Evolutionary conservation across 352 stramenopile genomes (phyloP).

Genomic region (Phytophthora kernoviae): DNA sequence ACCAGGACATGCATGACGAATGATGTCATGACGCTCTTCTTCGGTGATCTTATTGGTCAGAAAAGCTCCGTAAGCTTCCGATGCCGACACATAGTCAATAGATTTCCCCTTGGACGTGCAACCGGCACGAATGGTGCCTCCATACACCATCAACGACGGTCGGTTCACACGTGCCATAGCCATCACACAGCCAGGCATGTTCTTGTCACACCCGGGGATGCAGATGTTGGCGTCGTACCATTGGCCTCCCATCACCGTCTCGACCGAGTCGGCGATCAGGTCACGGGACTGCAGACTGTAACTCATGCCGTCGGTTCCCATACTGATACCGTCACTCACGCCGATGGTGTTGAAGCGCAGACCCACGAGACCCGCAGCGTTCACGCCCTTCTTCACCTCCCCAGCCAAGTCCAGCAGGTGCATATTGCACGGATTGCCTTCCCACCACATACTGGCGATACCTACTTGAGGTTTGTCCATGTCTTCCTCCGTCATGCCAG

Average conservation of each 20-base stretch:
- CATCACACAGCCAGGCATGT: slow-evolving; percentile 99
- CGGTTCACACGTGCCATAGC: slow-evolving; percentile 98
- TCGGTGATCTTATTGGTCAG: slow-evolving; percentile 94
- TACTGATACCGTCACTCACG: slow-evolving; percentile 97
- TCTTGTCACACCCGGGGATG: slow-evolving; percentile 99
- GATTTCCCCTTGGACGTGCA: slow-evolving; percentile 87
- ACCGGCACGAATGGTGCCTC: slow-evolving; percentile 96
- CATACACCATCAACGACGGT: slow-evolving; percentile 98
- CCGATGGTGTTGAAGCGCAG: slow-evolving; percentile 99
- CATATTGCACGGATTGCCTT: slow-evolving; percentile 99
- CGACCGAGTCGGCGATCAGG: slow-evolving; percentile 99
- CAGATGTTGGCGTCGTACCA: slow-evolving; percentile 99
- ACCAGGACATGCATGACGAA: slow-evolving; percentile 95
- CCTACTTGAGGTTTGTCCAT: slow-evolving; percentile 95
- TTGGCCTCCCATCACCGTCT: slow-evolving; percentile 98
- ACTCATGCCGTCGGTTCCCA: slow-evolving; percentile 96
- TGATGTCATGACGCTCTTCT: slow-evolving; percentile 92
- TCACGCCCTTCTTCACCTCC: slow-evolving; percentile 95
- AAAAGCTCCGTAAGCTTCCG: slow-evolving; percentile 96
- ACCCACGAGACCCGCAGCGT: slow-evolving; percentile 90
- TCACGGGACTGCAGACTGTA: slow-evolving; percentile 97
- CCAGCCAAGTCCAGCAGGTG: slow-evolving; percentile 95
- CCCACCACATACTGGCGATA: slow-evolving; percentile 98
- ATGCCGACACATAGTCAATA: slow-evolving; percentile 97
- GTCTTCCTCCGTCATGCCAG: slow-evolving; percentile 93